Conservation (phyloP, 106 monocot species). For the Apostasia ramifera region DNA sequence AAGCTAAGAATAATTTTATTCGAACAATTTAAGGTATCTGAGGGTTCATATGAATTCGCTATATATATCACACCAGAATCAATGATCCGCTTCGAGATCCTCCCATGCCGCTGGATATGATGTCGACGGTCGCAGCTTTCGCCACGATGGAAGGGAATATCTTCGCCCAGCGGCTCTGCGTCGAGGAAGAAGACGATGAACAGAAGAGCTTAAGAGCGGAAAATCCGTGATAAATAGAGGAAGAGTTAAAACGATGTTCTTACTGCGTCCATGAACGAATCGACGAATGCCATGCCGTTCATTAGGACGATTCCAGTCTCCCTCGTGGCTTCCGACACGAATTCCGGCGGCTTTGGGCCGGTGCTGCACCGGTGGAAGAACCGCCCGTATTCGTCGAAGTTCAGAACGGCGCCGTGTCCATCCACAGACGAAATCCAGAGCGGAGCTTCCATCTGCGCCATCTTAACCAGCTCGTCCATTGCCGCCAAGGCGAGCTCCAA, state of each 20-base stretch:
- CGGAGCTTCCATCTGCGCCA: slow-evolving; percentile 54
- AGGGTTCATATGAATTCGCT: too few species aligned
- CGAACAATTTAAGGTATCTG: too few species aligned
- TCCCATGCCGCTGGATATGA: slow-evolving; percentile 48
- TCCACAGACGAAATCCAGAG: slow-evolving; percentile 33
- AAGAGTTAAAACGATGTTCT: not conserved
- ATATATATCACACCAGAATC: slow-evolving; percentile 30
- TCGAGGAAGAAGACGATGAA: not conserved
- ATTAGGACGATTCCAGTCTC: slow-evolving; percentile 54
- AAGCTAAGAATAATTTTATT: too few species aligned
- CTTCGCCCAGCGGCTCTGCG: slow-evolving; percentile 50
- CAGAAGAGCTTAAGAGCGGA: too few species aligned
- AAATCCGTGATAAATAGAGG: not conserved
- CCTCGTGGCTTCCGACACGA: slow-evolving; percentile 45
- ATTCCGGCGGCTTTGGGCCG: slow-evolving; percentile 28
- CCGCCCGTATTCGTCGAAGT: slow-evolving; percentile 41
- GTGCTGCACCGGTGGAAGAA: slow-evolving; percentile 31
- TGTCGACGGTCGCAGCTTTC: slow-evolving; percentile 32
- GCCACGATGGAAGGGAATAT: slow-evolving; percentile 56
- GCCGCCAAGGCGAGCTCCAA: slow-evolving; percentile 54
- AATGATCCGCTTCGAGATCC: slow-evolving; percentile 52
- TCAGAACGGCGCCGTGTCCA: slow-evolving; percentile 21
- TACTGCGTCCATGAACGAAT: slow-evolving; percentile 64
- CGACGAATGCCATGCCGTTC: slow-evolving; percentile 42
- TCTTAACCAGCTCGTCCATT: slow-evolving; percentile 58